Percentiles rank a stretch among this genome's conserved stretches.
phyloP scores from a whole-genome alignment of 805 yeast species.

The Pichia phayaonensis region DNA sequence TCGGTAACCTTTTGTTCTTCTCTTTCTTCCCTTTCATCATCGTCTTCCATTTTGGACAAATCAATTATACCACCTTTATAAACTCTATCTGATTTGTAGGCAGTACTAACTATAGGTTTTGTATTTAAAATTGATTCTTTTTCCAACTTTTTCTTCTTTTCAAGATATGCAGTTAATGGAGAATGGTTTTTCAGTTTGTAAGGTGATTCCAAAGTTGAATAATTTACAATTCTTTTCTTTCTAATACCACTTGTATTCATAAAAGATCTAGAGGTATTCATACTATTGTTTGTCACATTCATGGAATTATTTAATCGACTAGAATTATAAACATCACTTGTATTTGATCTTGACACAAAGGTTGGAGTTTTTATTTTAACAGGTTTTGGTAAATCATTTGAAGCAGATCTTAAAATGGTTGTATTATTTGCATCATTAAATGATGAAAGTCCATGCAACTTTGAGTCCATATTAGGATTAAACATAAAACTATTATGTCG shows the following conservation, averaged over 20 bases:
- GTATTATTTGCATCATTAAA: conserved; percentile 11
- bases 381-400: conserved; percentile 15
- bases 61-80: conserved; percentile 15
- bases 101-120: neutral
- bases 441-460: neutral
- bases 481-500: conserved; percentile 7
- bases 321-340: neutral
- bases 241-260: conserved; percentile 5
- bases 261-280: neutral
- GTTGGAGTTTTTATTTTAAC: conserved; percentile 22
- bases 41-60: conserved; percentile 13
- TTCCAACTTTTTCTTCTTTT: conserved; percentile 12
- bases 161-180: conserved; percentile 21
- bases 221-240: conserved; percentile 24
- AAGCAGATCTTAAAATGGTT: conserved; percentile 21
- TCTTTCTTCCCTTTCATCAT: conserved; percentile 1
- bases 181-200: conserved; percentile 20
- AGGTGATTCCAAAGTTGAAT: conserved; percentile 24
- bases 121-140: neutral
- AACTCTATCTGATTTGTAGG: neutral
- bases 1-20: neutral
- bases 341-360: conserved; percentile 15
- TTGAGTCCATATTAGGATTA: neutral
- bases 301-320: neutral
- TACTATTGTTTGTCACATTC: neutral